Evolutionary conservation across 345 rosid species (phyloP).

Genomic region (Brassica incana): DNA sequence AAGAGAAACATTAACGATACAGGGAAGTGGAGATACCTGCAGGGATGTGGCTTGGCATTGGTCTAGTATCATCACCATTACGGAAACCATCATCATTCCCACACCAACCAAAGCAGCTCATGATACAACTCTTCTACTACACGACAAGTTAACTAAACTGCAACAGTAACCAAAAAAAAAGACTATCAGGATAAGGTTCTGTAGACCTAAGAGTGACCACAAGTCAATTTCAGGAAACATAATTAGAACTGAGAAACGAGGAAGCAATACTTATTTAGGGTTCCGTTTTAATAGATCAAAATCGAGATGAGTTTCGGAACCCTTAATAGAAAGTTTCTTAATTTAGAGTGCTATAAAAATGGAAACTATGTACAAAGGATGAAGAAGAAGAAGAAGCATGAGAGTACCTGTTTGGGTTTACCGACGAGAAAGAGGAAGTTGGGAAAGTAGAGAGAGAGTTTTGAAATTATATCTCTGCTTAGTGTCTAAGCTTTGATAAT

Average conservation of each 20-base stretch:
- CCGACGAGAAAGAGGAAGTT: too few species aligned
- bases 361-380: too few species aligned
- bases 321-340: not conserved
- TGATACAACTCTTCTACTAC: slow-evolving; percentile 21
- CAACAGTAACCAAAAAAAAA: not conserved
- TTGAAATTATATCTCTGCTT: too few species aligned
- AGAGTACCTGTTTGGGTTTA: too few species aligned
- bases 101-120: slow-evolving; percentile 73
- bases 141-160: not conserved
- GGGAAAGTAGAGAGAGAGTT: too few species aligned
- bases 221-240: not conserved
- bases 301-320: not conserved
- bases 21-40: slow-evolving; percentile 40
- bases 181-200: not conserved
- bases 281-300: not conserved
- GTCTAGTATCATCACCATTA: slow-evolving; percentile 45
- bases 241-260: not conserved
- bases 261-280: not conserved
- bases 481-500: too few species aligned
- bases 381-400: too few species aligned
- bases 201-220: slow-evolving; percentile 7
- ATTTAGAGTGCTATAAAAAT: not conserved
- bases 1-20: slow-evolving; percentile 15
- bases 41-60: slow-evolving; percentile 41
- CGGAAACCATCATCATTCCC: slow-evolving; percentile 44